Evolutionary conservation across 768 basidiomycete genomes (phyloP).

Genomic region (Suillus brevipes): DNA sequence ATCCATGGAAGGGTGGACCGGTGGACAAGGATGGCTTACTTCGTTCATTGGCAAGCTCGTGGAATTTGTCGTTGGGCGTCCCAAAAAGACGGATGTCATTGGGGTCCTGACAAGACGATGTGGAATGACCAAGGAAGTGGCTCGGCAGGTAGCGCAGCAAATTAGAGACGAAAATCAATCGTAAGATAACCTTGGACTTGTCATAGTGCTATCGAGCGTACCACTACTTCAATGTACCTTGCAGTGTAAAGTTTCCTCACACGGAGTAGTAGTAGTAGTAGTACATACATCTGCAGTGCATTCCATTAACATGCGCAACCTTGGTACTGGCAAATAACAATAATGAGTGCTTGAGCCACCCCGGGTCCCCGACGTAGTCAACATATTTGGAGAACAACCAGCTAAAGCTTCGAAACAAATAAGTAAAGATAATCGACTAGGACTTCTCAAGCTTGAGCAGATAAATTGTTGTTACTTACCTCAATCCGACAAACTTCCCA

Average conservation of each 20-base stretch:
- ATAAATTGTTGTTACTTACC: background rate
- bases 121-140: slow-evolving; percentile 14
- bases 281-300: background rate
- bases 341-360: background rate
- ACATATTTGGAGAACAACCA: background rate
- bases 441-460: background rate
- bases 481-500: slow-evolving; percentile 32
- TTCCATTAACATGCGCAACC: background rate
- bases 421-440: background rate
- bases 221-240: background rate
- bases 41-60: slow-evolving; percentile 15
- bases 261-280: background rate
- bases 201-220: background rate
- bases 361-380: background rate
- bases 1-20: slow-evolving; percentile 8
- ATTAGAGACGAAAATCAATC: background rate
- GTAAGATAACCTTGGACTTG: background rate
- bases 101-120: slow-evolving; percentile 28
- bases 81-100: slow-evolving; percentile 20
- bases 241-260: background rate
- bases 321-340: background rate
- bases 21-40: slow-evolving; percentile 20
- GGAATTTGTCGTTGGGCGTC: slow-evolving; percentile 19
- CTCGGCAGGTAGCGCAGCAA: background rate
- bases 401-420: background rate